Base-by-base conservation (phyloP, 495 filamentous ascomycete genomes). In the Halenospora varia region DNA sequence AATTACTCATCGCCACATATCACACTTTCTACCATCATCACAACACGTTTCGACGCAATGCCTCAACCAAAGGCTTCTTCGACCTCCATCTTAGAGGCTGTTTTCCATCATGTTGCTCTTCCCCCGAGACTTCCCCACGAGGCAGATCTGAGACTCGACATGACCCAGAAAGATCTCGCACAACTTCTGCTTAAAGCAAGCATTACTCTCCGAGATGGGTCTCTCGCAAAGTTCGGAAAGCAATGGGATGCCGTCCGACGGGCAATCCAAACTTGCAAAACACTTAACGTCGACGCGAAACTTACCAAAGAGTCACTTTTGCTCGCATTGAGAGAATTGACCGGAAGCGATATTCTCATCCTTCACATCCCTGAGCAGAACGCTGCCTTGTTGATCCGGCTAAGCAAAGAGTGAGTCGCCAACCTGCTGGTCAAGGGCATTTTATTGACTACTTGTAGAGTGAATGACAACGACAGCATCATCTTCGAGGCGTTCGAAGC, bases 401-500 rank as follows among this genome's bases (percentile, higher is more conserved):
- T 4, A 8, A 4, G 4, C 19, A n/a, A 46, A 17, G 42, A 46
- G 42, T 46, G 17, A 46, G 42, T 46, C 17, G 19, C 4, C 35
- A 46, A 8, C 19, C 4, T 17, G 13, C 26, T 10, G 26, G 8
- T 35, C n/a, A n/a, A n/a, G n/a, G n/a, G n/a, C n/a, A n/a, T n/a
- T n/a, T n/a, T n/a, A n/a, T n/a, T n/a, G n/a, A n/a, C n/a, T n/a
- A n/a, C n/a, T n/a, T n/a, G n/a, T n/a, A n/a, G n/a, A n/a, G n/a
- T n/a, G n/a, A n/a, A n/a, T n/a, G n/a, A n/a, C n/a, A 18, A 44
- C 22, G 24, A 64, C 69, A 2, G 39, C 8, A 62, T 77, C 39
- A 55, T 77, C 8, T 71, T 82, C 40, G 79, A 83, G 63, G 67
- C 68, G 4, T 82, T 82, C 48, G 78, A 83, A 61, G 68, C 74